Base-by-base conservation (phyloP, 2,329 filamentous ascomycete genomes). In the Ophiocordyceps camponoti-floridani region DNA sequence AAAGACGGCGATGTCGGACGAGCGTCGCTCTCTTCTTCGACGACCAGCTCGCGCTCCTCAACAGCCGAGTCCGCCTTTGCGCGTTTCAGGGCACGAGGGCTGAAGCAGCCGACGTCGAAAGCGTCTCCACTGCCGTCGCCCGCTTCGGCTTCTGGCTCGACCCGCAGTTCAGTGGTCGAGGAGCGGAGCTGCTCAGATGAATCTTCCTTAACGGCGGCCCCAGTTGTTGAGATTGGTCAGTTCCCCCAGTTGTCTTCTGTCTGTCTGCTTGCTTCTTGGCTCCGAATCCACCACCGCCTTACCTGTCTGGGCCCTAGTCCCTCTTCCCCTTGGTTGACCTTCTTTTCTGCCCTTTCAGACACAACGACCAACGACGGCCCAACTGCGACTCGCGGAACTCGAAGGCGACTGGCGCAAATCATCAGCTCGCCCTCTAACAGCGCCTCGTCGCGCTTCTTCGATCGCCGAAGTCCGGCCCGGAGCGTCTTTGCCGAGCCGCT, bases 11-110 rank as follows among this genome's bases (percentile, higher is more conserved):
- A 9, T n/a, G 35, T 16, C 14, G 35, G 35, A 37, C 40, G 40
- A 4, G 10, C 18, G 11, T 41, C 40, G 16, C 40, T 41, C 33
- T 44, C 44, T 12, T 18, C 33, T 11, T 72, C 69, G 2, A 63
- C 61, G 8, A 61, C 61, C n/a, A 67, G 65, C 47, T 67, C 65
- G 2, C 54, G 61, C 12, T 69, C 66, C 0, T 63, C 63, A 0
- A 53, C 54, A 27, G 57, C 28, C 43, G 43, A 63, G 12, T 59
- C 64, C 37, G 58, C 61, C 0, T 65, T 68, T 47, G 62, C 62
- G 4, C 62, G 73, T 41, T 64, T 75, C 43, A 58, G 64, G 33
- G 56, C 59, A 26, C 63, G 65, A 43, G 57, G 57, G 41, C 47
- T 51, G 10, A 55, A 50, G 41, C 45, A 53, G 33, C 14, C 12